phyloP scores from a whole-genome alignment of 345 rosid species.

The Gossypium arboreum region DNA sequence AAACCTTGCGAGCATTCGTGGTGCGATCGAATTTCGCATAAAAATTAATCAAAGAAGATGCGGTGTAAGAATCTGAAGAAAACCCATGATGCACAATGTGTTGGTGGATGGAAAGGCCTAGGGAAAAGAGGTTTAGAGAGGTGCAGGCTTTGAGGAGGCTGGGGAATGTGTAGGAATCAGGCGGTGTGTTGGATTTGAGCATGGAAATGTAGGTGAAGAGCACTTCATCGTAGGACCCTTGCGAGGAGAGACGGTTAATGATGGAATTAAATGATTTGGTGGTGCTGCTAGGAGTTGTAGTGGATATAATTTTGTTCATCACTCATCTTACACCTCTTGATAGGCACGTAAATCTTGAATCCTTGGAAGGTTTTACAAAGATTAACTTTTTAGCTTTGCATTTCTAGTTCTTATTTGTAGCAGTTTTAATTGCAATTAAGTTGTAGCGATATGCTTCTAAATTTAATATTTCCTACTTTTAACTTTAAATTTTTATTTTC shows the following conservation, averaged over 20 bases:
- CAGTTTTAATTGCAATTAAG: background rate
- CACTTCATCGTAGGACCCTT: slow-evolving; percentile 31
- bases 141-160: slow-evolving; percentile 56
- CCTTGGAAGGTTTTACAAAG: background rate
- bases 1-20: slow-evolving; percentile 39
- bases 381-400: background rate
- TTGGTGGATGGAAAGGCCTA: slow-evolving; percentile 49
- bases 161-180: slow-evolving; percentile 45
- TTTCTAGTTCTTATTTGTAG: background rate
- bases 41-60: slow-evolving; percentile 47
- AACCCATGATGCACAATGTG: slow-evolving; percentile 40
- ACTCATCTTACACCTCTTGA: slow-evolving; percentile 5
- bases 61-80: slow-evolving; percentile 45
- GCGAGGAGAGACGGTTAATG: slow-evolving; percentile 38
- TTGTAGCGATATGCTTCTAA: background rate
- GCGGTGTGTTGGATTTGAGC: slow-evolving; percentile 28
- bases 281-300: slow-evolving; percentile 17
- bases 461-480: too few species aligned
- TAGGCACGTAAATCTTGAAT: background rate
- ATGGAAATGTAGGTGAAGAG: slow-evolving; percentile 33
- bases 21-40: slow-evolving; percentile 33
- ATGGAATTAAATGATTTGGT: slow-evolving; percentile 33
- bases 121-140: slow-evolving; percentile 34
- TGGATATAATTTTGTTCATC: slow-evolving; percentile 31
- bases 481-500: too few species aligned